These are phyloP conservation scores for Protomyces macrosporus DNA, from an alignment of 1,139 yeast species.

Conservation along the genomic window DNA sequence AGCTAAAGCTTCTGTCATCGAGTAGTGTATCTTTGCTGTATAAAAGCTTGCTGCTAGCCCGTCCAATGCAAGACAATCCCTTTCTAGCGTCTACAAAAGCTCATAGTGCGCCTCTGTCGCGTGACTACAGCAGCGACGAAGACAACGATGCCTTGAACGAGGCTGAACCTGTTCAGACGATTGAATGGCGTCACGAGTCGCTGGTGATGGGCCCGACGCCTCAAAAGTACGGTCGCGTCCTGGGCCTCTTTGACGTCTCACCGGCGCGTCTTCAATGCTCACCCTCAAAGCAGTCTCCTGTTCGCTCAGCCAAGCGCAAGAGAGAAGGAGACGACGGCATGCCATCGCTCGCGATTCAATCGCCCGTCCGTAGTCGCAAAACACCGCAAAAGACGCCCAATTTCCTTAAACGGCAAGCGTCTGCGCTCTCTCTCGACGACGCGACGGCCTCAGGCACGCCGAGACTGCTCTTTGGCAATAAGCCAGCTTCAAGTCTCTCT, in stretches of 20 bases:
- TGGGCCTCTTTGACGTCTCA: constrained; percentile 14
- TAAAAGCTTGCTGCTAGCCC: too few species aligned
- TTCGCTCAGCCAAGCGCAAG: neutral
- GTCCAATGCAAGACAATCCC: neutral
- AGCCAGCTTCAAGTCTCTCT: constrained; percentile 9
- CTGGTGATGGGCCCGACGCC: constrained; percentile 15
- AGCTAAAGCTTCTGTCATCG: neutral
- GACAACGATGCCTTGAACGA: neutral
- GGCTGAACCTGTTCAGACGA: constrained; percentile 4
- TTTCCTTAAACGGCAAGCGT: constrained; percentile 3
- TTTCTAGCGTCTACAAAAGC: neutral
- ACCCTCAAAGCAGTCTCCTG: neutral
- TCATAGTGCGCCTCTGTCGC: neutral
- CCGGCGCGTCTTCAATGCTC: neutral
- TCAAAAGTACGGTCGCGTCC: constrained; percentile 14
- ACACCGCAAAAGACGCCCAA: constrained; percentile 20
- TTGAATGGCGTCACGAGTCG: constrained; percentile 7
- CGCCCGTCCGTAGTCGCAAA: neutral
- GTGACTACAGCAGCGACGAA: neutral
- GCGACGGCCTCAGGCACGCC: neutral
- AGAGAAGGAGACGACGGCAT: neutral
- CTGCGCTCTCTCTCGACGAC: constrained; percentile 1
- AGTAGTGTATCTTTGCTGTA: neutral
- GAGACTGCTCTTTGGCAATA: constrained; percentile 3
- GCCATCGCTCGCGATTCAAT: neutral